Base-by-base conservation (phyloP, 257 asterid species). In the Rhazya stricta region DNA sequence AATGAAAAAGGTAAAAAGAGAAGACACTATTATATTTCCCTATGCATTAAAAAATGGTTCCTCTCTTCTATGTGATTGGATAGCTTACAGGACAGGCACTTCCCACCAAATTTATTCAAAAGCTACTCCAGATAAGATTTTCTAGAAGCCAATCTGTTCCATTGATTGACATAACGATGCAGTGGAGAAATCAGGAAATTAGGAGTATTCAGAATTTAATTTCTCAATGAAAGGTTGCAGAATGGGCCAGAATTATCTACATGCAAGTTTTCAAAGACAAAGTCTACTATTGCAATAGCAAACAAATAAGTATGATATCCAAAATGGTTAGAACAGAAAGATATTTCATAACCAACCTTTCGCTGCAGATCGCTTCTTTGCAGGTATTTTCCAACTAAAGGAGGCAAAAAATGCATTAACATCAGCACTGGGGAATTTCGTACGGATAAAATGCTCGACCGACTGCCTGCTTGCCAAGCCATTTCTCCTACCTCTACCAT, bases 341-440 rank as follows among this genome's bases (percentile, higher is more conserved):
- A 10, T 71, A 23, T 50, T 19, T 50, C 15, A 48, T 50, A 53
- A 48, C 82, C 61, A 73, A 90, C 97, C 96, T 86, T 71, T 80
- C 73, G 43, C 81, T 5, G 43, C 30, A 37, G 9, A 37, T 16
- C 29, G 36, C 73, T 37, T 63, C 54, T 74, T 79, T 30, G 90
- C 84, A 76, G 97, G 97, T 77, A 94, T 84, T 84, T 69, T 90
- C 99, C 99, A 94, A 78, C 92, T 87, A 84, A 94, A 94, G 58
- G 95, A 89, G 73, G 91, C 88, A 60, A 90, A 86, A 77, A 92
- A 88, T 4, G 89, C 85, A 71, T 74, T 80, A 57, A 86, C 69
- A 83, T 92, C 90, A 30, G 81, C 81, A 37, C 73, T 67, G 19
- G 97, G 94, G 82, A 85, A 94, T 48, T 78, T 84, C 16, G 74